phyloP scores from a whole-genome alignment of 192 early-diverging fungal genomes.

The Neocallimastix lanati region DNA sequence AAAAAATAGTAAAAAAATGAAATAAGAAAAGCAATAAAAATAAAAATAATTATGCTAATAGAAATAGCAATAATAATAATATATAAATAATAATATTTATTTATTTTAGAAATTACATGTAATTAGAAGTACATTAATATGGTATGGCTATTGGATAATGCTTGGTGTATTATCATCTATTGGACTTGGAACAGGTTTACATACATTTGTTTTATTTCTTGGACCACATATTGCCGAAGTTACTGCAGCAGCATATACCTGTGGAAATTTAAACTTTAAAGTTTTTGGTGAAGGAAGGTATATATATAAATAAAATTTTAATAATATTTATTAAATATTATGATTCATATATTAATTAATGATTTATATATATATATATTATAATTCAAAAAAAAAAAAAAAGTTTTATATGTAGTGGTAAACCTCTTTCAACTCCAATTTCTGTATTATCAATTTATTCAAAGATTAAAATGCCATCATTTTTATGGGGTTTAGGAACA shows the following conservation, averaged over 20 bases:
- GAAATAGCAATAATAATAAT: too few species aligned
- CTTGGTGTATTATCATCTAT: slow-evolving; percentile 79
- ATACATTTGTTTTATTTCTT: slow-evolving; percentile 86
- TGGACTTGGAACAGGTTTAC: slow-evolving; percentile 81
- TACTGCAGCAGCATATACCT: slow-evolving; percentile 73
- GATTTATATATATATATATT: too few species aligned
- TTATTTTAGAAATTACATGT: not conserved
- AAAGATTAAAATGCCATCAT: slow-evolving; percentile 57
- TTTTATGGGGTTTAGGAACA: slow-evolving; percentile 87
- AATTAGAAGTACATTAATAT: slow-evolving; percentile 16
- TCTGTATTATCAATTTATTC: slow-evolving; percentile 41
- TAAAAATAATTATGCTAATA: too few species aligned
- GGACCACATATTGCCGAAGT: slow-evolving; percentile 81
- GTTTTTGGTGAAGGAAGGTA: slow-evolving; percentile 46
- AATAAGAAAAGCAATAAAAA: too few species aligned
- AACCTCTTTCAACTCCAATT: slow-evolving; percentile 9
- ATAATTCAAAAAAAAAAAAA: too few species aligned
- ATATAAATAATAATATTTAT: too few species aligned
- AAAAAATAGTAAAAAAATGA: too few species aligned
- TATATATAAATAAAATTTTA: not conserved
- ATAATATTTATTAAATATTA: too few species aligned
- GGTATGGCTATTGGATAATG: slow-evolving; percentile 78
- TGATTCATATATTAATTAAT: too few species aligned
- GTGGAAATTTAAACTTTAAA: slow-evolving; percentile 52
- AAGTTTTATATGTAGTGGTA: slow-evolving; percentile 10